Evolutionary conservation across 73 alveolate genomes (phyloP).

Genomic region (Paramecium biaurelia): DNA sequence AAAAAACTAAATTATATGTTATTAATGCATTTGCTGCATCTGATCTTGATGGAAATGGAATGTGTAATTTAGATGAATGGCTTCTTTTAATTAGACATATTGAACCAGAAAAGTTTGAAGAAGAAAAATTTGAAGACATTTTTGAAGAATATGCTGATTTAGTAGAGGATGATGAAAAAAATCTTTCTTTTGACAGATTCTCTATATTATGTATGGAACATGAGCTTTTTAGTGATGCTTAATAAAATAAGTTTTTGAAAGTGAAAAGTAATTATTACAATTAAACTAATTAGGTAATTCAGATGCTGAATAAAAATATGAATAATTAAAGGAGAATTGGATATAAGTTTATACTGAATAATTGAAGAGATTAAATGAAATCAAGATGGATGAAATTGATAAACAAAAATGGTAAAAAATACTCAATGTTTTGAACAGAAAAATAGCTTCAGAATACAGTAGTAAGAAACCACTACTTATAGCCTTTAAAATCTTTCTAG

Average conservation of each 20-base stretch:
- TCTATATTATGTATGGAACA: constrained; percentile 55
- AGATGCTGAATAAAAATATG: neutral
- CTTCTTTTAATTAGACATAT: constrained; percentile 49
- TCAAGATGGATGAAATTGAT: neutral
- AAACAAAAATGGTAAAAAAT: constrained; percentile 50
- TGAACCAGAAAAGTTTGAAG: constrained; percentile 56
- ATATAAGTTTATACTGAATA: neutral
- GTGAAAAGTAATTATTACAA: neutral
- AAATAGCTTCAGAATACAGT: neutral
- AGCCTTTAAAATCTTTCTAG: constrained; percentile 32
- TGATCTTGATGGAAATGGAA: constrained; percentile 62
- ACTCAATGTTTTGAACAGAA: neutral
- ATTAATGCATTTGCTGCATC: constrained; percentile 59
- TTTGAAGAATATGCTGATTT: constrained; percentile 61
- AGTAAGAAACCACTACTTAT: constrained; percentile 9
- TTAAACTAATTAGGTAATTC: neutral
- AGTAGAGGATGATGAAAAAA: constrained; percentile 54
- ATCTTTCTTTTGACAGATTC: constrained; percentile 60
- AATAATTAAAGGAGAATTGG: neutral
- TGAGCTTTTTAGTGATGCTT: constrained; percentile 53
- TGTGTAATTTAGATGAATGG: constrained; percentile 63
- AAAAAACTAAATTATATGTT: constrained; percentile 52
- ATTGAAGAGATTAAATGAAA: constrained; percentile 3
- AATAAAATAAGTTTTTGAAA: constrained; percentile 42
- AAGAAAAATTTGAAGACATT: constrained; percentile 38